Conservation (phyloP, 805 yeast genomes). For the Candida maesae region DNA sequence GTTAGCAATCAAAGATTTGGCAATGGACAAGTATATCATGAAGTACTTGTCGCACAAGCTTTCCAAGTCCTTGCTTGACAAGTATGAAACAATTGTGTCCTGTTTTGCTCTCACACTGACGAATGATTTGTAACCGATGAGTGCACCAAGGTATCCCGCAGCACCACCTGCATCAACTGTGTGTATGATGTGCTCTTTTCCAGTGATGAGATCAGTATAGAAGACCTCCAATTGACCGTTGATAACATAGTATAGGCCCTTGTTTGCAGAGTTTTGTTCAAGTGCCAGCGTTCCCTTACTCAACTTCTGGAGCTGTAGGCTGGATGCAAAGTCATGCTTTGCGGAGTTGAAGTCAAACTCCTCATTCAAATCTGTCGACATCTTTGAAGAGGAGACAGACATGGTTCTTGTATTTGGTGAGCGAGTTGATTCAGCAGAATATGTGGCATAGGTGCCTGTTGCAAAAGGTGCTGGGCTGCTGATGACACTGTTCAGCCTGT, state of each 20-base stretch:
- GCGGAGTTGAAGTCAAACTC: constrained; percentile 31
- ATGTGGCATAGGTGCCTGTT: constrained; percentile 13
- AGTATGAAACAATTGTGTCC: constrained; percentile 64
- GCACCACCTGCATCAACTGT: constrained; percentile 72
- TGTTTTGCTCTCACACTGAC: constrained; percentile 62
- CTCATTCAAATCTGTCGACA: too few species aligned
- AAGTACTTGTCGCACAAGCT: constrained; percentile 71
- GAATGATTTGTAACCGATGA: constrained; percentile 76
- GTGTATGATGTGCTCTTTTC: constrained; percentile 43
- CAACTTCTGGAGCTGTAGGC: constrained; percentile 51
- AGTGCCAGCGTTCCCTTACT: constrained; percentile 54
- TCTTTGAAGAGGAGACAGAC: constrained; percentile 4
- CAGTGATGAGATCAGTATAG: constrained; percentile 33
- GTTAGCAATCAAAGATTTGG: constrained; percentile 64
- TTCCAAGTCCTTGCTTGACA: constrained; percentile 61
- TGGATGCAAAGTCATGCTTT: constrained; percentile 55
- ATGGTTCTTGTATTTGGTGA: constrained; percentile 5
- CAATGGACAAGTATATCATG: constrained; percentile 70
- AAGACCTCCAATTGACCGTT: constrained; percentile 72
- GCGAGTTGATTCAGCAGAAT: constrained; percentile 1
- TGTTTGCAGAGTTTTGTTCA: constrained; percentile 58
- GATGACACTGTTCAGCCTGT: constrained; percentile 14
- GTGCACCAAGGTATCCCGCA: constrained; percentile 81
- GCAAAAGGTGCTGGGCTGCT: constrained; percentile 21
- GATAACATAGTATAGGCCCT: constrained; percentile 77